phyloP scores from a whole-genome alignment of 1,139 yeast species.

The Zygosaccharomyces pseudobailii region DNA sequence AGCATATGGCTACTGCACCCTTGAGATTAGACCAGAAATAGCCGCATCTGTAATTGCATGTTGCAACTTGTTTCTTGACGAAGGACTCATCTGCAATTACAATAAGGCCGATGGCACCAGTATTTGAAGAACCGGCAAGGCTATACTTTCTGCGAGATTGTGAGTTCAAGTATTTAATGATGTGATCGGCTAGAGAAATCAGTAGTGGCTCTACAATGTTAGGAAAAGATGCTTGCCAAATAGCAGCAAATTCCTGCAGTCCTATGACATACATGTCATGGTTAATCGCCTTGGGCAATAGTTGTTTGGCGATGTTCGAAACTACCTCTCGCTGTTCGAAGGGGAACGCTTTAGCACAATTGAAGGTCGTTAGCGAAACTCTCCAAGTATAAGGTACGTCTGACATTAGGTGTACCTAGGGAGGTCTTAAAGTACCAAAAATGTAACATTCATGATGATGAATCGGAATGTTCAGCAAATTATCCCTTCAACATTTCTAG shows the following conservation, averaged over 20 bases:
- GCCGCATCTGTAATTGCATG: conserved; percentile 48
- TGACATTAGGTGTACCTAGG: background rate
- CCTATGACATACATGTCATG: conserved; percentile 61
- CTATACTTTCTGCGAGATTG: conserved; percentile 40
- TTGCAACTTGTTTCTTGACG: conserved; percentile 32
- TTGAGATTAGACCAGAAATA: conserved; percentile 57
- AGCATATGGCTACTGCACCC: conserved; percentile 65
- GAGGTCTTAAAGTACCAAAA: background rate
- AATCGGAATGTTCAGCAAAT: background rate
- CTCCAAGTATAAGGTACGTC: conserved; percentile 2
- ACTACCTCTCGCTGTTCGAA: conserved; percentile 10
- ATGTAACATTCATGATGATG: background rate
- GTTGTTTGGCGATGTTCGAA: conserved; percentile 10
- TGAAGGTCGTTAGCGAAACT: conserved; percentile 24
- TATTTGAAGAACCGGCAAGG: conserved; percentile 43
- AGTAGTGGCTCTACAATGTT: conserved; percentile 40
- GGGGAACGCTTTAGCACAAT: conserved; percentile 32
- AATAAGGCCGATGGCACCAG: conserved; percentile 66
- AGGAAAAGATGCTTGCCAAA: conserved; percentile 57
- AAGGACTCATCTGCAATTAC: conserved; percentile 47
- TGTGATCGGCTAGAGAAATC: conserved; percentile 38
- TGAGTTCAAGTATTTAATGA: conserved; percentile 40
- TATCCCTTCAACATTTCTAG: background rate
- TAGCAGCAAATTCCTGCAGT: conserved; percentile 67
- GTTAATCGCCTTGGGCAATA: conserved; percentile 21